Conservation (phyloP, 371 early-diverging fungal species). For the Dentiscutata heterogama region DNA sequence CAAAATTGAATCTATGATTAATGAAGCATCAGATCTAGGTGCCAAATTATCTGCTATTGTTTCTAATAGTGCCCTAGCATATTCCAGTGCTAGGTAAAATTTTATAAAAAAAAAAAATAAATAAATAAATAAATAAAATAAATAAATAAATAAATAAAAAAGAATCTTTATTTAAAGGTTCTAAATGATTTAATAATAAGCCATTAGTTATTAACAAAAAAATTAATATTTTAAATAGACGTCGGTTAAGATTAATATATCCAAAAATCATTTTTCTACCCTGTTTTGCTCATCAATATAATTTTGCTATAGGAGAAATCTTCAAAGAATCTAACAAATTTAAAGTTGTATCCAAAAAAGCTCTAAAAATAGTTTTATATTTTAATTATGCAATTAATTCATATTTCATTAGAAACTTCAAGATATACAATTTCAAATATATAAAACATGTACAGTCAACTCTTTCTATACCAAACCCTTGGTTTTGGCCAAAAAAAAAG, state of each 20-base stretch:
- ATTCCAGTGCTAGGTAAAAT: not conserved
- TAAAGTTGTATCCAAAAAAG: not conserved
- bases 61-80: slow-evolving; percentile 14
- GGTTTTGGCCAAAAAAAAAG: no score
- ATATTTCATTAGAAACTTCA: not conserved
- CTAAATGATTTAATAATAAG: not conserved
- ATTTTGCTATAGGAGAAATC: slow-evolving; percentile 5
- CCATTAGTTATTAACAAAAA: not conserved
- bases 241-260: slow-evolving; percentile 5
- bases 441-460: no score
- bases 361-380: slow-evolving; percentile 6
- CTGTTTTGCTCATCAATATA: slow-evolving; percentile 3
- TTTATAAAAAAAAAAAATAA: not conserved
- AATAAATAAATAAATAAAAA: no score
- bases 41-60: slow-evolving; percentile 15
- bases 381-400: not conserved
- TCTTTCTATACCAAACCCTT: no score
- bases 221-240: not conserved
- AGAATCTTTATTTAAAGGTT: not conserved
- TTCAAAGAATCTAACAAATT: slow-evolving; percentile 32
- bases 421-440: slow-evolving; percentile 6
- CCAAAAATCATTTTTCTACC: slow-evolving; percentile 15
- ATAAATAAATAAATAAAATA: no score
- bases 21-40: not conserved
- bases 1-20: not conserved